phyloP scores from a whole-genome alignment of 2,329 filamentous ascomycete species.

The Fusarium sp. region DNA sequence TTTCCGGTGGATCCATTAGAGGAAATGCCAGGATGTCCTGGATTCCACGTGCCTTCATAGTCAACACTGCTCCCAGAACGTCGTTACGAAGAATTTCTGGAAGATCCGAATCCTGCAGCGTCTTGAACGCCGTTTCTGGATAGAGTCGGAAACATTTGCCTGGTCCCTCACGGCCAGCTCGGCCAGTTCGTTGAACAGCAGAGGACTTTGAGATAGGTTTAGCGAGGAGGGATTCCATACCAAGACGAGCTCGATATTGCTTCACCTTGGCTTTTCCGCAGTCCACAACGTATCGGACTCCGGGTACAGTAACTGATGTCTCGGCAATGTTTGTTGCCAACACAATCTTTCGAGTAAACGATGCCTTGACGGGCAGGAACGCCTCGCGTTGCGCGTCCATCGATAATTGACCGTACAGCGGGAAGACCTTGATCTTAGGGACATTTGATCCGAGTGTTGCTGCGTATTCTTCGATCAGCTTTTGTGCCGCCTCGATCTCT shows the following conservation, averaged over 20 bases:
- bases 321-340: slow-evolving; percentile 98
- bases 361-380: slow-evolving; percentile 78
- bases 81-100: slow-evolving; percentile 95
- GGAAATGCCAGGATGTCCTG: slow-evolving; percentile 86
- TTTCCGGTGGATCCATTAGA: slow-evolving; percentile 82
- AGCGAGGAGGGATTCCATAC: slow-evolving; percentile 89
- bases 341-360: slow-evolving; percentile 87
- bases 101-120: slow-evolving; percentile 77
- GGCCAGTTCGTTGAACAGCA: slow-evolving; percentile 89
- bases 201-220: slow-evolving; percentile 95
- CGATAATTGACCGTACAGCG: slow-evolving; percentile 90
- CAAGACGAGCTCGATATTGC: slow-evolving; percentile 85
- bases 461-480: slow-evolving; percentile 84
- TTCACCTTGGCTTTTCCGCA: slow-evolving; percentile 95
- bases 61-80: slow-evolving; percentile 85
- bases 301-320: slow-evolving; percentile 94
- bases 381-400: slow-evolving; percentile 88
- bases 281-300: slow-evolving; percentile 91
- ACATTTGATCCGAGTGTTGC: slow-evolving; percentile 78
- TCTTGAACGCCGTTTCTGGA: slow-evolving; percentile 79
- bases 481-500: slow-evolving; percentile 85
- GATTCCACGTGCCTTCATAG: slow-evolving; percentile 92
- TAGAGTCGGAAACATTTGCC: slow-evolving; percentile 93
- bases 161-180: slow-evolving; percentile 90
- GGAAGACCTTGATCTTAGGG: slow-evolving; percentile 78